Base-by-base conservation (phyloP, 176 grass and related monocot genomes). In the Hordeum marinum region DNA sequence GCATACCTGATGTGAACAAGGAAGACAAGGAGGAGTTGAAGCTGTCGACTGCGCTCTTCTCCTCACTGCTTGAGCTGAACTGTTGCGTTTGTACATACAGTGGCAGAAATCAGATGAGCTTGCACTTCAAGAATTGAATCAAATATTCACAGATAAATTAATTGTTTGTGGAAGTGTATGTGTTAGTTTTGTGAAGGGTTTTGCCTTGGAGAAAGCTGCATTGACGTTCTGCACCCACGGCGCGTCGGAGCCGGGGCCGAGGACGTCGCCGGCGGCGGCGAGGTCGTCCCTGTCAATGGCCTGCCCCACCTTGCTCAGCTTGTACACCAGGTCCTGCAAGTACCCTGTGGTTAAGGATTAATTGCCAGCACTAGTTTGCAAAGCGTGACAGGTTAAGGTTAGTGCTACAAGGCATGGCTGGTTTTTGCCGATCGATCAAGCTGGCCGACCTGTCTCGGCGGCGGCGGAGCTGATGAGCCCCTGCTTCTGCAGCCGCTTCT, bases 291-390 rank as follows among this genome's bases (percentile, higher is more conserved):
- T 99, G 29, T 99, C 96, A 84, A 94, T 94, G 80, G 93, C 96
- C 85, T 94, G 93, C 20, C 93, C 96, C 65, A 99, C 96, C 87
- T 92, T 99, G 91, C 91, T 96, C 66, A 94, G 59, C 87, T 96
- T 99, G 88, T 99, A 99, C 55, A 99, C 83, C 27, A 96, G 63
- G 34, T 92, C 91, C 92, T 96, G 96, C 77, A 99, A 66, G 67
- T 99, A 96, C n/a, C 93, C 90, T 99, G 89, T 84, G 68, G 77
- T 66, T 80, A 80, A 80, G 63, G 29, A 67, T 75, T 79, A 45
- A 57, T 68, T 32, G 64, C 41, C 3, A 81, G 41, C 8, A 48
- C 24, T 7, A 52, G 2, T 46, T 15, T 3, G 21, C 13, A 23
- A 27, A 45, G 39, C n/a, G 15, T 26, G 39, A 17, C 6, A 4